Evolutionary conservation across 495 filamentous ascomycete genomes (phyloP), one percentile per base, ranked within the genome.

Genomic region (Aspergillus saccharolyticus): DNA sequence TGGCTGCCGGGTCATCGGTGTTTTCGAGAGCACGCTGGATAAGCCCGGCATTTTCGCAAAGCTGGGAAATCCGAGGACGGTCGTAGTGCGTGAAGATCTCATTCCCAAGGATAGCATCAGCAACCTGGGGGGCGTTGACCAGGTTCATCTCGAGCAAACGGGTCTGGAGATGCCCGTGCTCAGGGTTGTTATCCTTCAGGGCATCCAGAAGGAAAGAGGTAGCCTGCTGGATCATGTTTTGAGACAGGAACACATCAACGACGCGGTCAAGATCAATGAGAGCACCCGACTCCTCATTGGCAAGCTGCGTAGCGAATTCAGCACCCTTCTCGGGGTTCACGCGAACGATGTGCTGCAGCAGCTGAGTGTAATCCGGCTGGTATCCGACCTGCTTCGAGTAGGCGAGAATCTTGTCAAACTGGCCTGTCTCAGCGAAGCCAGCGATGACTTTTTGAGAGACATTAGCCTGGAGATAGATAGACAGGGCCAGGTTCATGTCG

Each of bases 41-140:
- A 47, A 96, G 81, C 51, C 87, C 87, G 30, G 91, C 92, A 64
- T 92, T 86, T 76, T 99, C 94, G 70, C 94, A 99, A 56, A 99
- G 79, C 63, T 84, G 83, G 9, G 90, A 87, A 72, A 99, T 89
- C 44, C 89, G 86, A 53, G 84, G 77, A 71, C 88, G 91, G 72
- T 99, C 93, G 67, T 92, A 99, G 73, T 97, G 83, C 0, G 89
- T 89, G 76, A 99, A 97, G 83, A 99, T 96, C 60, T 97, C 90
- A 63, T 97, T 97, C 46, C 91, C 87, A 45, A 99, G 84, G 61
- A 99, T 97, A 18, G 94, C 94, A 71, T 97, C 94, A 6, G 94
- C 94, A 51, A 99, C 94, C 70, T 97, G 95, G 12, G 94, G 92
- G 0, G 95, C 95, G 66, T 96, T 93, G 70, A 93, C 72, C 56